Evolutionary conservation across 1,284 basidiomycete species (phyloP), one percentile per base, ranked within the genome.

Genomic region (Leccinum glutinopallens): DNA sequence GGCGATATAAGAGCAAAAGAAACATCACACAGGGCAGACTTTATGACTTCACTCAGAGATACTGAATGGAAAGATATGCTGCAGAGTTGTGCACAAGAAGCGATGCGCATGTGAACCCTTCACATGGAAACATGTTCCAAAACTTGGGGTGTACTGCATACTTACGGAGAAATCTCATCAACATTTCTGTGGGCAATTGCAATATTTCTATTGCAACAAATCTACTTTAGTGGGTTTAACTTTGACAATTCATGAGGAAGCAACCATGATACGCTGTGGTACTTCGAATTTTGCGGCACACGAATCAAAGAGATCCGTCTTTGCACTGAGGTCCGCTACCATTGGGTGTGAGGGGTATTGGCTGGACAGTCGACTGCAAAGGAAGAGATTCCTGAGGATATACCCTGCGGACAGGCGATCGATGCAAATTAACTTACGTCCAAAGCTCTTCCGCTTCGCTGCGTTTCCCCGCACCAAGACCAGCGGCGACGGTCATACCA

Each of bases 301-400:
- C 66, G 90, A 85, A 73, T 95, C 93, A 71, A 94, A 94, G 55
- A 87, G 70, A 1, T 80, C 79, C 7, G 84, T 82, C 77, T 92
- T 93, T 59, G 82, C 76, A 29, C 75, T 72, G 29, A 92, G 75
- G 68, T 92, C 90, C n/a, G 75, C 69, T 17, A 91, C 85, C 65
- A 92, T 75, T 9, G 90, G 90, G 77, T 93, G 88, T 3, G 77
- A 75, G 8, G 91, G 86, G 68, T 89, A 81, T 67, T 85, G 80
- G n/a, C 77, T 77, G 8, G 76, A 76, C 58, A 94, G 76, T 70
- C 82, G 84, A 59, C 92, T 93, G 33, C 17, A 39, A 49, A 60
- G 2, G n/a, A 25, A n/a, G 58, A 15, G 8, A 9, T 35, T 29
- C 13, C 53, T 56, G 25, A 63, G 53, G 10, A 32, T 51, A 12